Conservation (phyloP, 1,284 basidiomycete genomes). For the Microbotryum scabiosae region DNA sequence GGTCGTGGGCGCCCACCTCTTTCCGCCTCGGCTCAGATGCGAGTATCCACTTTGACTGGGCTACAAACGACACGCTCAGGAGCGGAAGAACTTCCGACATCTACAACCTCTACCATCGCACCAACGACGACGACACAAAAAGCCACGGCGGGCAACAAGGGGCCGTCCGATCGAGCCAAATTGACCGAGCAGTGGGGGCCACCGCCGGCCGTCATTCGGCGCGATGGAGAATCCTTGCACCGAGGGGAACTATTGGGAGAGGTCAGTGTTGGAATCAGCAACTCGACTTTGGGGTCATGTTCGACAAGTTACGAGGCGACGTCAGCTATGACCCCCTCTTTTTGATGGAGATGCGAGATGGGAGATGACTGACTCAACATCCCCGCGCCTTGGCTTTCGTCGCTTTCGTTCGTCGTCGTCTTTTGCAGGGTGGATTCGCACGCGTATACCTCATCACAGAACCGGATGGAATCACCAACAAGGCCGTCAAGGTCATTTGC, state of each 20-base stretch:
- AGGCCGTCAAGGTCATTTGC: conserved; percentile 44
- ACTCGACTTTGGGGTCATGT: conserved; percentile 26
- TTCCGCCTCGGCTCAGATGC: too few relatives aligned
- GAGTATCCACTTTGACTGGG: too few relatives aligned
- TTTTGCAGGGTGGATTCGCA: conserved; percentile 31
- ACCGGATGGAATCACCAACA: conserved; percentile 23
- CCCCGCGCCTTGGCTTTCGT: background rate
- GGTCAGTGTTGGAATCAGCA: conserved; percentile 41
- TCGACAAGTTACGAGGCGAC: background rate
- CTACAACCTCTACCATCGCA: too few relatives aligned
- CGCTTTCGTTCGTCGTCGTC: too few relatives aligned
- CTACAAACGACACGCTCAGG: too few relatives aligned
- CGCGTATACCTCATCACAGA: conserved; percentile 32
- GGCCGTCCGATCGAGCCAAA: conserved; percentile 16
- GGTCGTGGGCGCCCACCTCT: too few relatives aligned
- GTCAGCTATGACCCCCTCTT: too few relatives aligned
- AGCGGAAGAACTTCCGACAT: too few relatives aligned
- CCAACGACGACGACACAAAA: too few relatives aligned
- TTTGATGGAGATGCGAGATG: background rate
- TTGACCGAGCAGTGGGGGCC: conserved; percentile 33
- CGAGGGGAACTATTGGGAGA: conserved; percentile 37
- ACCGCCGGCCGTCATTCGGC: conserved; percentile 30
- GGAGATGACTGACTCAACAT: background rate
- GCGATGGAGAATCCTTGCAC: conserved; percentile 25
- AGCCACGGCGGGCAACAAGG: background rate